Base-by-base conservation (phyloP, 768 basidiomycete genomes). In the Pulveroboletus sp. region DNA sequence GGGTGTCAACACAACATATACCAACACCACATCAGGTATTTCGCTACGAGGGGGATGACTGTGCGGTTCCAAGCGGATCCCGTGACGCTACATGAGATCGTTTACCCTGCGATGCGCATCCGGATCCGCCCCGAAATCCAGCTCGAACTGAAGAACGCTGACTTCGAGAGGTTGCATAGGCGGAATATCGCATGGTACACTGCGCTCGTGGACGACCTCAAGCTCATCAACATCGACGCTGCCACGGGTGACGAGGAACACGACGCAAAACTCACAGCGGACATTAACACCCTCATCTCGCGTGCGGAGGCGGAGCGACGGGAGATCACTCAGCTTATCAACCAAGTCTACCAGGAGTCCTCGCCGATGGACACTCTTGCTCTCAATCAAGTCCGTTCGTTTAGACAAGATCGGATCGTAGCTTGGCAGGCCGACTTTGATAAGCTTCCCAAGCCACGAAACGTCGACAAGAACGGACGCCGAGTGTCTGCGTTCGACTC, bases 341-440 rank as follows among this genome's bases (percentile, higher is more conserved):
- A 92, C 51, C 71, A 76, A 45, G 81, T 91, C 22, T 96, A 97
- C 68, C 79, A 79, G 59, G 84, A 91, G 50, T 86, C 92, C 0
- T 59, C 80, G 1, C 81, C 91, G 43, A 87, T 80, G 17, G 93
- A 96, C 62, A 94, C 93, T 1, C 77, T 95, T 36, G 89, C 86
- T 31, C 76, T 94, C 43, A 97, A 93, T 53, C 81, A 81, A 57
- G 87, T 93, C 6, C 83, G 93, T 41, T 83, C 88, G 1, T 84
- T 83, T 51, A 78, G 93, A 39, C 95, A 97, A 71, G 92, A 95
- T 59, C 87, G 86, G 64, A 91, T 95, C 40, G 91, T 95, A 14
- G 89, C 88, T n/a, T 97, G 94, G 90, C 93, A 99, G 67, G 81
- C 81, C 53, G 93, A 97, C 63, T 93, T 95, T 57, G 88, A 92